phyloP scores from a whole-genome alignment of 495 filamentous ascomycete species.

The Neurospora africana region DNA sequence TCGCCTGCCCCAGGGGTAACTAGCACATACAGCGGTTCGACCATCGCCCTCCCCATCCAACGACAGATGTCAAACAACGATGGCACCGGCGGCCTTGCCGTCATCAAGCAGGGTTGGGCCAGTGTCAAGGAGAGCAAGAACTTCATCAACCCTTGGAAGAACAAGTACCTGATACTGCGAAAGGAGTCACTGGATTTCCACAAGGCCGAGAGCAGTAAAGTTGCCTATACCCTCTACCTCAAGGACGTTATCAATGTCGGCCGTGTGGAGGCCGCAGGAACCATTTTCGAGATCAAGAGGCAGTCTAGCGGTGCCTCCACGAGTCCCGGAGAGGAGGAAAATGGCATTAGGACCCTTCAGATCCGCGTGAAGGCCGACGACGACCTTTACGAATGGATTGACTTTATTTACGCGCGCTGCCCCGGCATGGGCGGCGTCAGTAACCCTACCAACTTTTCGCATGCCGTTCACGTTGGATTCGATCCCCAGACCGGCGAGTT shows the following conservation, averaged over 20 bases:
- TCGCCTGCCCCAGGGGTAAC: constrained; percentile 39
- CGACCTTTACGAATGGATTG: constrained; percentile 96
- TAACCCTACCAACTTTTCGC: constrained; percentile 94
- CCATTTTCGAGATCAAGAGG: constrained; percentile 85
- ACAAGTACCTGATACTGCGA: constrained; percentile 77
- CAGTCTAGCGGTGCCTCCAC: constrained; percentile 51
- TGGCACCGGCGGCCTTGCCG: constrained; percentile 50
- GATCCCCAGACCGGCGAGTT: constrained; percentile 90
- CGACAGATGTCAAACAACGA: constrained; percentile 51
- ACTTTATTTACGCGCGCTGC: constrained; percentile 90
- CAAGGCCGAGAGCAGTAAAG: constrained; percentile 77
- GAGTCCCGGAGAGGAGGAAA: constrained; percentile 57
- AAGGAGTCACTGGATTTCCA: constrained; percentile 84
- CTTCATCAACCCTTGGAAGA: constrained; percentile 71
- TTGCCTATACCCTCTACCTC: constrained; percentile 67
- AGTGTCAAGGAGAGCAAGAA: constrained; percentile 85
- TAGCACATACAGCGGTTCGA: constrained; percentile 49
- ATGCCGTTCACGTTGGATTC: constrained; percentile 94
- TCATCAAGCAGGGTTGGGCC: constrained; percentile 79
- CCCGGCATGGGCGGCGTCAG: constrained; percentile 97
- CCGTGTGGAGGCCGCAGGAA: constrained; percentile 74
- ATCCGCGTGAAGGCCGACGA: constrained; percentile 89
- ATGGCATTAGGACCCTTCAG: constrained; percentile 66
- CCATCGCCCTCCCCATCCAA: constrained; percentile 56
- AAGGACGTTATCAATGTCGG: constrained; percentile 76